These are phyloP conservation scores for Debaryomyces udenii DNA, from an alignment of 1,139 yeast species.

Conservation along the genomic window DNA sequence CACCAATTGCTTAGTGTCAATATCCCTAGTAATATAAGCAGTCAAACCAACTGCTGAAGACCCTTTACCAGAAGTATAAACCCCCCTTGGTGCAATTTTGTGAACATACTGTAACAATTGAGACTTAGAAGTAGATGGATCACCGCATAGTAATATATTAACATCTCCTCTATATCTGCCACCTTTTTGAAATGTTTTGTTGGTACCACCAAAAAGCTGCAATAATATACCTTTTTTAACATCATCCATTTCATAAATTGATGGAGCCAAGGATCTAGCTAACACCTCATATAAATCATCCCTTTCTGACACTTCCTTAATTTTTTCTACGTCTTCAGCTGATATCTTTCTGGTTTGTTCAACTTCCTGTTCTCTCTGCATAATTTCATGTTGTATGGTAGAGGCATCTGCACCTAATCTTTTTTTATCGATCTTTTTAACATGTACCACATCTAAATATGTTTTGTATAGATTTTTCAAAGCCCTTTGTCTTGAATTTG, in stretches of 20 bases:
- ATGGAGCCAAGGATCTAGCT: constrained; percentile 92
- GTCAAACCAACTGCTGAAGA: constrained; percentile 99
- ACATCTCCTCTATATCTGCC: constrained; percentile 97
- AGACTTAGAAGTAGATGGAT: constrained; percentile 96
- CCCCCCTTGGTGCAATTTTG: constrained; percentile 96
- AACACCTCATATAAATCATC: constrained; percentile 85
- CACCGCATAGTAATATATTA: constrained; percentile 90
- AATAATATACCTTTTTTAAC: constrained; percentile 92
- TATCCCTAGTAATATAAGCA: constrained; percentile 92
- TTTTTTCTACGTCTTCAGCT: constrained; percentile 67
- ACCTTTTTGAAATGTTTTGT: constrained; percentile 84
- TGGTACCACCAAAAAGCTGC: constrained; percentile 94
- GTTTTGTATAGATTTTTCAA: constrained; percentile 87
- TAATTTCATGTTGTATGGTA: constrained; percentile 51
- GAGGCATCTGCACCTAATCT: constrained; percentile 81
- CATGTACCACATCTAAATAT: constrained; percentile 90
- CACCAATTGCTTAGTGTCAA: constrained; percentile 90
- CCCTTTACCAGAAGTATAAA: constrained; percentile 97
- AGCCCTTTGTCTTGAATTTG: constrained; percentile 83
- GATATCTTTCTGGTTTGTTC: constrained; percentile 75
- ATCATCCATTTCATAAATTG: constrained; percentile 93
- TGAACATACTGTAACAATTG: constrained; percentile 93
- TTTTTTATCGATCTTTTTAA: constrained; percentile 80
- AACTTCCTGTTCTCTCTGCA: constrained; percentile 65
- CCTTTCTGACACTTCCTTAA: constrained; percentile 63